Evolutionary conservation across 2,329 filamentous ascomycete genomes (phyloP).

Genomic region (Lasiodiplodia gonubiensis): DNA sequence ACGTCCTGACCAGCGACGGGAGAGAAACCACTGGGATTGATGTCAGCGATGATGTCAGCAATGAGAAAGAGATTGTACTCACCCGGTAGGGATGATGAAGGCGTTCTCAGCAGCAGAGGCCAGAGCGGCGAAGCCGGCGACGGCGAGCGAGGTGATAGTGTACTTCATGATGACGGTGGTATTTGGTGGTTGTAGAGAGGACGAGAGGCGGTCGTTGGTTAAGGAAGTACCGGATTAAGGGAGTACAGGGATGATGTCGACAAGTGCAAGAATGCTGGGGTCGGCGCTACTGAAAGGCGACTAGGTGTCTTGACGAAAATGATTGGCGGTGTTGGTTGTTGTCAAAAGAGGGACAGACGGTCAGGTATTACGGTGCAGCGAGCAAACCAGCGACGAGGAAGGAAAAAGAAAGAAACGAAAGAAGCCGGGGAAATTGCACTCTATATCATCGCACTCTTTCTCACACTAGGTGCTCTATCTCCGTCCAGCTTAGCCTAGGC

Average conservation of each 20-base stretch:
- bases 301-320: not conserved
- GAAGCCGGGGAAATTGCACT: not conserved
- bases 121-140: slow-evolving; percentile 53
- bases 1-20: slow-evolving; percentile 55
- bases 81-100: slow-evolving; percentile 47
- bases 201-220: not conserved
- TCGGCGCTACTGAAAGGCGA: slow-evolving; percentile 22
- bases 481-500: not conserved
- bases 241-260: slow-evolving; percentile 15
- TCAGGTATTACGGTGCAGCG: slow-evolving; percentile 6
- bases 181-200: not conserved
- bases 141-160: slow-evolving; percentile 47
- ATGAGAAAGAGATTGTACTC: not conserved
- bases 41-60: not conserved
- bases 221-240: not conserved
- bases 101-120: slow-evolving; percentile 52
- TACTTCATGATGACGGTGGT: slow-evolving; percentile 49
- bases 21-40: slow-evolving; percentile 49
- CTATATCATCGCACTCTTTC: not conserved
- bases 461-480: not conserved
- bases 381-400: slow-evolving; percentile 3
- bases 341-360: slow-evolving; percentile 11
- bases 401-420: not conserved
- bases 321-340: slow-evolving; percentile 2
- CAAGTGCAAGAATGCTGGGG: not conserved